Base-by-base conservation (phyloP, 805 yeast species). In the Kazachstania psychrophila region DNA sequence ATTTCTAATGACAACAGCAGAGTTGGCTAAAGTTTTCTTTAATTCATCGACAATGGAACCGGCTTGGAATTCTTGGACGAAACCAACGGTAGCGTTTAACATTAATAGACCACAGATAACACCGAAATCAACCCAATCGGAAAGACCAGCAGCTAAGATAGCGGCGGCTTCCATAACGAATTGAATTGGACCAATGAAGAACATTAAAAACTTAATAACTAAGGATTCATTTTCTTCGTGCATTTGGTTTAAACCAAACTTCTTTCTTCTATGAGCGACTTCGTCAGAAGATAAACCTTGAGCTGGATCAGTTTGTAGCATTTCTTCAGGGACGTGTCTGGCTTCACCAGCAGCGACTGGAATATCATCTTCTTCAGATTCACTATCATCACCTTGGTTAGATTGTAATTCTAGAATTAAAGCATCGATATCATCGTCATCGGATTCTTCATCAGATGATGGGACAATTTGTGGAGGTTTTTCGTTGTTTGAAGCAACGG, bases 61-160 rank as follows among this genome's bases (percentile, higher is more conserved):
- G 49, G 96, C 96, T 70, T 87, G 95, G 81, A 70, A 88, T 69
- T 87, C 96, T 73, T 87, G 96, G 53, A 85, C 73, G 79, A 87
- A 87, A 76, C 96, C 96, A 64, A 87, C 96, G 56, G 70, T 68
- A 48, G 96, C 96, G 69, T 87, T 87, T 62, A 87, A 76, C 65
- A 79, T 53, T 55, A 87, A 72, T 54, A 87, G 69, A 68, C 81
- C 96, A 66, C 84, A 77, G 62, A 87, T 87, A 64, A 87, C 96
- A 77, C 96, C 96, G 73, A 87, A 87, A 76, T 87, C 96, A 60
- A 87, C 95, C 96, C 96, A 87, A 72, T 88, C 96, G 70, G 85
- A 85, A 56, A 85, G 73, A 79, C 95, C 95, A 49, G 94, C 95
- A 60, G 95, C 95, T 65, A 85, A 71, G 48, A 85, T 75, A 54